Conservation (phyloP, 331 rosid genomes). For the Pyracantha coccinea region DNA sequence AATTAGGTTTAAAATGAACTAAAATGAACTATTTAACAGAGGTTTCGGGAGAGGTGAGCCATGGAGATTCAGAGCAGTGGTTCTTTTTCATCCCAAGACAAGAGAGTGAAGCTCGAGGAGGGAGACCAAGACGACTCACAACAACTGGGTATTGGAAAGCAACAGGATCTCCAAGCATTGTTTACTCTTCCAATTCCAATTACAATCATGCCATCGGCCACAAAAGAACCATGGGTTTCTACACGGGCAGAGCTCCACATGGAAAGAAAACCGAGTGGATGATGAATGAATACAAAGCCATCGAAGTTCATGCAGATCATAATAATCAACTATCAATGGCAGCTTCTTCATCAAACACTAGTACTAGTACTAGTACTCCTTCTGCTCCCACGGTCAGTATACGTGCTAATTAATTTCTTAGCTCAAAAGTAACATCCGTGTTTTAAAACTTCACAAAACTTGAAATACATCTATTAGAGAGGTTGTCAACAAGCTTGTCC, state of each 20-base stretch:
- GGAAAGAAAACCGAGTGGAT: slow-evolving; percentile 85
- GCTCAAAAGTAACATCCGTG: not conserved
- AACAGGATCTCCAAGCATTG: slow-evolving; percentile 69
- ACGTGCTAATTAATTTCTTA: not conserved
- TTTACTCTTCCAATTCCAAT: slow-evolving; percentile 35
- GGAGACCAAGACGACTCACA: slow-evolving; percentile 74
- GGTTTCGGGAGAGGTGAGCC: slow-evolving; percentile 55
- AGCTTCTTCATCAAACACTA: slow-evolving; percentile 14
- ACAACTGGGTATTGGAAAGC: slow-evolving; percentile 81
- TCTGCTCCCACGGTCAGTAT: slow-evolving; percentile 6
- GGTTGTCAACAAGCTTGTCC: no score
- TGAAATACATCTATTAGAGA: no score
- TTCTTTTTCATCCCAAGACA: slow-evolving; percentile 77
- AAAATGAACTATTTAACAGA: slow-evolving; percentile 20
- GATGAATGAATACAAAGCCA: slow-evolving; percentile 79
- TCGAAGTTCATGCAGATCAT: slow-evolving; percentile 1
- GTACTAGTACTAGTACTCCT: no score
- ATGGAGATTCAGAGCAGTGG: slow-evolving; percentile 69
- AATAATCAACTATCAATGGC: not conserved
- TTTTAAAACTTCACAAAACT: no score
- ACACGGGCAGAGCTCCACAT: slow-evolving; percentile 64
- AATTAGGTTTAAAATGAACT: not conserved
- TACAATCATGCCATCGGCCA: slow-evolving; percentile 45
- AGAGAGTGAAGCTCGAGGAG: slow-evolving; percentile 83
- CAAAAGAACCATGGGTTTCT: slow-evolving; percentile 88